Base-by-base conservation (phyloP, 352 stramenopile species). In the Plasmopara muralis region DNA sequence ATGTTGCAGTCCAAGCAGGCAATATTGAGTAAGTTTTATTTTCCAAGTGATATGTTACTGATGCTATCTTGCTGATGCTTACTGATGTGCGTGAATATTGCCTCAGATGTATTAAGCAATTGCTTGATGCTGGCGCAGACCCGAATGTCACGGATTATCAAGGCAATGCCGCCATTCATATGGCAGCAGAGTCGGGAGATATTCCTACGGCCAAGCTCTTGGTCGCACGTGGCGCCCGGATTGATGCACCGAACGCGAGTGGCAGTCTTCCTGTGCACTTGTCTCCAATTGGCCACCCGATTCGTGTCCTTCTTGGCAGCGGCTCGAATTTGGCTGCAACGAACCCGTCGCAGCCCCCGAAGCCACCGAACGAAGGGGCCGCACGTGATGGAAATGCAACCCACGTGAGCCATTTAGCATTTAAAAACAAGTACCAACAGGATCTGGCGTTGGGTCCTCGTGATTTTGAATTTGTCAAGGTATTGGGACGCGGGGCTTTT, bases 401-500 rank as follows among this genome's bases (percentile, higher is more conserved):
- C 16, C 72, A 92, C 47, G 82, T 86, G 6, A 77, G 70, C n/a
- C 82, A 93, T 63, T 62, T 93, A 41, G 81, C 82, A 15, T 93
- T 93, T 64, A 93, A 93, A 66, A 93, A 93, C 77, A 93, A 91
- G 62, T 93, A 93, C 66, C 80, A 93, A 61, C 69, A 89, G 58
- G 81, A 89, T 46, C 47, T 93, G 29, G 83, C 83, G 29, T 62
- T 93, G 7, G 80, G 83, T 10, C 83, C 83, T 25, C 80, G 83
- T 31, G 83, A 93, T 60, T 93, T 93, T 37, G 83, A 93, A 47
- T 90, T 93, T 37, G 76, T 93, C 47, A 91, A 91, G 56, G 83
- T 93, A 9, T 53, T 93, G 18, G 83, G 83, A 16, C 80, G 80
- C 39, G 83, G 83, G 41, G 83, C 83, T 9, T 93, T 91, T 52